phyloP scores from a whole-genome alignment of 192 early-diverging fungal genomes.

The Coemansia sp. region DNA sequence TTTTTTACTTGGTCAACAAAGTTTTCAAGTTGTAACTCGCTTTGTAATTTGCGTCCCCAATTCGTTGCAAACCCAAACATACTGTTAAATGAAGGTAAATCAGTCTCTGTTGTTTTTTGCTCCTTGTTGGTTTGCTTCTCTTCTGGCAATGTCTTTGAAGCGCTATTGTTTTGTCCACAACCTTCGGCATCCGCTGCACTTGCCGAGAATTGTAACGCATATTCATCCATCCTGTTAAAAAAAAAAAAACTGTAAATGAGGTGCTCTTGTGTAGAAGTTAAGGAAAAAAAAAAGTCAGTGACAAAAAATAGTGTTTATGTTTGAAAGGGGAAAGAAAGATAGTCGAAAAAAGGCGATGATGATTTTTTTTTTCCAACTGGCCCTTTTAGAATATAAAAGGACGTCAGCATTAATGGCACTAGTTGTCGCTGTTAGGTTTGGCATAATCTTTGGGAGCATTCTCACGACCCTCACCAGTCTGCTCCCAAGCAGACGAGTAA shows the following conservation, averaged over 20 bases:
- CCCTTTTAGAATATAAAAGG: background rate
- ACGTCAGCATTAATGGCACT: background rate
- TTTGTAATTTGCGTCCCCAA: slow-evolving; percentile 43
- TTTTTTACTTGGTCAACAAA: slow-evolving; percentile 48
- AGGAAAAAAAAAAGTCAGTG: background rate
- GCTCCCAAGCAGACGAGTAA: slow-evolving; percentile 93
- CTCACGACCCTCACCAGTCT: slow-evolving; percentile 64
- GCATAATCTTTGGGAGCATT: slow-evolving; percentile 53
- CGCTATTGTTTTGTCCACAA: slow-evolving; percentile 13
- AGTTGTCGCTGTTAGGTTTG: slow-evolving; percentile 27
- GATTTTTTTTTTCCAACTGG: no score
- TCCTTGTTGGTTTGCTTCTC: slow-evolving; percentile 3
- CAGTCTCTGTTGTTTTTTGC: background rate
- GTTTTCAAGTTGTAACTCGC: slow-evolving; percentile 29
- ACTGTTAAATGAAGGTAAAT: slow-evolving; percentile 18
- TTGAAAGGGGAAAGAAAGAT: slow-evolving; percentile 7
- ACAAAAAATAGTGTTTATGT: background rate
- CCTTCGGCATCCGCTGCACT: slow-evolving; percentile 50
- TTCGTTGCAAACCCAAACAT: slow-evolving; percentile 49
- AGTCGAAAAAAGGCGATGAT: no score
- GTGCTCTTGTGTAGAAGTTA: background rate
- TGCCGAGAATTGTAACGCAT: slow-evolving; percentile 30
- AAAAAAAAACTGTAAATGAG: slow-evolving; percentile 3
- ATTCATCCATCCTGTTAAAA: slow-evolving; percentile 35
- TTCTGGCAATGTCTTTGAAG: background rate